These are phyloP conservation scores for Ceratobasidium sp. DNA, from an alignment of 1,284 basidiomycete genomes.

Conservation along the genomic window DNA sequence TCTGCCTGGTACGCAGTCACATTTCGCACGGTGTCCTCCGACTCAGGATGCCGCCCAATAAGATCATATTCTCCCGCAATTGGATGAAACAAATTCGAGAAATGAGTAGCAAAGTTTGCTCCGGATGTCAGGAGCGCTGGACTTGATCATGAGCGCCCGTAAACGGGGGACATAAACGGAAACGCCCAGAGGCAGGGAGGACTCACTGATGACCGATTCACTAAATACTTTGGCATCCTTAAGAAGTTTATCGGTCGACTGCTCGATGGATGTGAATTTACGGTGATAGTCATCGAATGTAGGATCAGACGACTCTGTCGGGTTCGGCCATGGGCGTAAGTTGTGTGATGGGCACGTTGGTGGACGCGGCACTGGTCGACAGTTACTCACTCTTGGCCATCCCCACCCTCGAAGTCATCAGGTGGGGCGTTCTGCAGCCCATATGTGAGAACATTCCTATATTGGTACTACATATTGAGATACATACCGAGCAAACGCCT, in stretches of 20 bases:
- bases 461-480: neutral
- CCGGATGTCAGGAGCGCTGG: constrained; percentile 84
- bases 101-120: constrained; percentile 79
- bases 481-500: constrained; percentile 77
- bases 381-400: constrained; percentile 86
- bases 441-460: neutral
- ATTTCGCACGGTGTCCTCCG: constrained; percentile 81
- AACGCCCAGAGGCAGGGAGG: neutral
- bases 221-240: constrained; percentile 92
- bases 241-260: constrained; percentile 86
- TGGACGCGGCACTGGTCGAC: neutral
- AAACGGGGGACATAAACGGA: constrained; percentile 20
- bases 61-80: constrained; percentile 86
- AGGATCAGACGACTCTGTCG: constrained; percentile 81
- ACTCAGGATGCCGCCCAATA: constrained; percentile 79
- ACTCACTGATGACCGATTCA: constrained; percentile 80
- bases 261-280: constrained; percentile 81
- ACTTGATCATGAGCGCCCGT: constrained; percentile 1
- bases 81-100: constrained; percentile 82
- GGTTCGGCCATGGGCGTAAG: neutral
- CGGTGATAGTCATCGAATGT: constrained; percentile 87
- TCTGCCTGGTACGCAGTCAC: constrained; percentile 74
- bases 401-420: constrained; percentile 85
- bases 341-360: neutral
- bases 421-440: constrained; percentile 76